A percentile compares a stretch with the other conserved stretches of the same genome.
phyloP scores from a whole-genome alignment of 2,329 filamentous ascomycete genomes.

The Geosmithia putterillii region DNA sequence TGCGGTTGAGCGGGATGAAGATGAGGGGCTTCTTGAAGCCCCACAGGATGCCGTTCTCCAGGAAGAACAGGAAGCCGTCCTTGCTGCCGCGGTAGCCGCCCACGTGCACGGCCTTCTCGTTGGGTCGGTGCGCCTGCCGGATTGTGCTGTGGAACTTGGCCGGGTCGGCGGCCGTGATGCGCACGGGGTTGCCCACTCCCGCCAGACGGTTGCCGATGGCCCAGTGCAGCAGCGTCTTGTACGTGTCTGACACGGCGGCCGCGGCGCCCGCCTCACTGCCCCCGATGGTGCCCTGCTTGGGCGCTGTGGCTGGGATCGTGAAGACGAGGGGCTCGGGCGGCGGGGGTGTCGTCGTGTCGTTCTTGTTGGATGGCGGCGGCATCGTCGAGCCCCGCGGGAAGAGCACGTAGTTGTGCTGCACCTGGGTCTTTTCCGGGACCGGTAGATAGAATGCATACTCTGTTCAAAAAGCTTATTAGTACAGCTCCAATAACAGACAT shows the following conservation, averaged over 20 bases:
- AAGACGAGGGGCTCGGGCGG: constrained; percentile 48
- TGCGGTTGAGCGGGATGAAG: constrained; percentile 48
- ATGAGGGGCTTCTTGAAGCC: constrained; percentile 58
- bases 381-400: constrained; percentile 45
- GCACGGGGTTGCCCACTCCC: constrained; percentile 30
- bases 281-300: constrained; percentile 45
- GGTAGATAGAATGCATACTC: constrained; percentile 53
- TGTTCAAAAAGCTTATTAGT: constrained; percentile 17
- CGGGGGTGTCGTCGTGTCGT: constrained; percentile 21
- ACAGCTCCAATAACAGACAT: no score
- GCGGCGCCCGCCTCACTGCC: constrained; percentile 38
- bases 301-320: constrained; percentile 45
- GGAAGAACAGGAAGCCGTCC: constrained; percentile 56
- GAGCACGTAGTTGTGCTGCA: constrained; percentile 54
- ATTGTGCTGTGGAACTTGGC: constrained; percentile 44
- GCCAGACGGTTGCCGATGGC: constrained; percentile 40
- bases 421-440: constrained; percentile 51
- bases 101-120: constrained; percentile 52
- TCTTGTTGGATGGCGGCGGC: constrained; percentile 29
- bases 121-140: constrained; percentile 44
- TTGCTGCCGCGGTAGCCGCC: constrained; percentile 56
- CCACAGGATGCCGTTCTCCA: constrained; percentile 56
- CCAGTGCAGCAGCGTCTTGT: constrained; percentile 48
- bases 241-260: constrained; percentile 43
- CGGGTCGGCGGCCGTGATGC: constrained; percentile 40